Evolutionary conservation across 2,329 filamentous ascomycete genomes (phyloP), one percentile per base, ranked within the genome.

Genomic region (Tolypocladium nubicola): DNA sequence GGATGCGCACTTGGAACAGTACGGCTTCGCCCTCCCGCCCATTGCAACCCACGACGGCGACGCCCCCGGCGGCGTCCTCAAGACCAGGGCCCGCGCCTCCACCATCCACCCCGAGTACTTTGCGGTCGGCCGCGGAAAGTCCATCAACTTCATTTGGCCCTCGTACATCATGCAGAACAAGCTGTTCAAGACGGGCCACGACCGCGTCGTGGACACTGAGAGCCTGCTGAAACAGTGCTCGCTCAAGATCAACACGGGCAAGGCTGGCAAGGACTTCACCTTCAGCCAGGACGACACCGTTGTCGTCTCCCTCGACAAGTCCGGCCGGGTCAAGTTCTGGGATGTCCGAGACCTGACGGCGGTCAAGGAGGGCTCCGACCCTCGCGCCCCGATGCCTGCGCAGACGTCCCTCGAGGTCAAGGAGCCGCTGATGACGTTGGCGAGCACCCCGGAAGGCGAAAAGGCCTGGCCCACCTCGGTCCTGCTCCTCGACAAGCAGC

Each of bases 391-490:
- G 1, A 69, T 79, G 67, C 82, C 82, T 10, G 79, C 77, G 1
- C 76, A 80, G 56, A 79, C 76, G 33, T 78, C 84, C 1, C 77
- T 90, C 53, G 90, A 96, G 72, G 83, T 97, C 59, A 90, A 89
- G 65, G 87, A 90, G 62, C 92, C 94, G 6, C 73, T 97, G 61
- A 83, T 94, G 75, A 95, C 90, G 37, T 83, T 97, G 65, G 87
- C 87, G 50, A 96, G 92, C 52, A 93, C 89, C 7, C 87, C 89
- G 9, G 87, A 93, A 54, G 85, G 85, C 35, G 94, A 97, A 71
- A 97, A 97, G 77, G 92, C 92, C 5, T 97, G 92, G 86, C 93
- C 95, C 8, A 97, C 93, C 3, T 97, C 94, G 30, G 90, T 99
- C 58, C 82, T 96, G 70, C 88, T 99, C 73, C 85, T 99, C 65